A percentile compares a stretch with the other conserved stretches of the same genome.
Conservation (phyloP, 2,329 filamentous ascomycete genomes). For the Cercospora sp. region DNA sequence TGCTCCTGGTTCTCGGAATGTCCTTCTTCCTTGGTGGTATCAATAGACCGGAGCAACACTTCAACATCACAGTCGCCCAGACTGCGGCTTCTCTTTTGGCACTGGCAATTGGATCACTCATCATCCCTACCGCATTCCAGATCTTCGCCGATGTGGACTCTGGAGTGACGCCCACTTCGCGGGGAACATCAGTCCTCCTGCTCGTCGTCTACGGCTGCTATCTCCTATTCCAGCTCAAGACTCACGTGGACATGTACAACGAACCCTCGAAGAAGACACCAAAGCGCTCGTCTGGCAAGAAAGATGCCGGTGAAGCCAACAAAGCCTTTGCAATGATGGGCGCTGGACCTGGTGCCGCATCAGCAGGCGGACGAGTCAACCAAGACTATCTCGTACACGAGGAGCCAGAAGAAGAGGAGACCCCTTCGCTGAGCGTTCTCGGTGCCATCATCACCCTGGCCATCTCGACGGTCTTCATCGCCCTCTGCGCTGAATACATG, state of each 20-base stretch:
- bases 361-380: conserved; percentile 53
- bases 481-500: conserved; percentile 71
- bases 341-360: conserved; percentile 53
- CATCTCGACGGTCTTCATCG: conserved; percentile 75
- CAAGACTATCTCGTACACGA: conserved; percentile 49
- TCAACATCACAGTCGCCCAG: conserved; percentile 90
- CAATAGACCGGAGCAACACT: conserved; percentile 77
- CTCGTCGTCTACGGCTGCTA: conserved; percentile 81
- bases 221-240: conserved; percentile 87
- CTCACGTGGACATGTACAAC: conserved; percentile 78
- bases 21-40: conserved; percentile 88
- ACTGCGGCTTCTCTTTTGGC: conserved; percentile 81
- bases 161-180: conserved; percentile 54
- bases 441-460: conserved; percentile 73
- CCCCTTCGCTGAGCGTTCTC: conserved; percentile 69
- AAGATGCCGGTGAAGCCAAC: conserved; percentile 53
- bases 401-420: conserved; percentile 64
- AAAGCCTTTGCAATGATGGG: conserved; percentile 56
- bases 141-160: conserved; percentile 43
- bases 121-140: conserved; percentile 87
- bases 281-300: conserved; percentile 52
- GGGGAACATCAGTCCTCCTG: conserved; percentile 76
- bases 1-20: conserved; percentile 86
- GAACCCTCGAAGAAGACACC: conserved; percentile 75
- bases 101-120: conserved; percentile 75